These are phyloP conservation scores for Simplicillium aogashimaense DNA, from an alignment of 2,329 filamentous ascomycete genomes.

Conservation along the genomic window DNA sequence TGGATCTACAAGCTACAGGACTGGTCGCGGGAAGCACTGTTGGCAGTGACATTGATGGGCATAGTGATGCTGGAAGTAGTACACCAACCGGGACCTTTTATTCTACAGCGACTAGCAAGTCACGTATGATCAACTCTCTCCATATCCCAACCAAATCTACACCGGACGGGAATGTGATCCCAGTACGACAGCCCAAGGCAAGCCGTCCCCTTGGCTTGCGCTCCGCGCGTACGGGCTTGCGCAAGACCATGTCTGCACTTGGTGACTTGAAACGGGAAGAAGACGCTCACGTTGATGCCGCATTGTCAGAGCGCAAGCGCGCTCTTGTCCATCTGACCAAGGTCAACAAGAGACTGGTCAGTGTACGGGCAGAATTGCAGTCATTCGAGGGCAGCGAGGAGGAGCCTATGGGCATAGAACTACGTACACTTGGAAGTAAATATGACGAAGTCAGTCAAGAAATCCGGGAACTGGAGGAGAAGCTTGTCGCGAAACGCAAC, in stretches of 20 bases:
- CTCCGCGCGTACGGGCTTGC: slow-evolving; percentile 55
- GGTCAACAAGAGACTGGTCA: slow-evolving; percentile 38
- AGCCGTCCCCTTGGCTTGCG: slow-evolving; percentile 44
- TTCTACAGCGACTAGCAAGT: slow-evolving; percentile 26
- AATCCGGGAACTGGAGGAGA: slow-evolving; percentile 56
- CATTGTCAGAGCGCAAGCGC: slow-evolving; percentile 44
- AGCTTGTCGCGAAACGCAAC: slow-evolving; percentile 49
- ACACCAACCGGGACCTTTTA: slow-evolving; percentile 30
- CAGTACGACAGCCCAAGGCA: slow-evolving; percentile 45
- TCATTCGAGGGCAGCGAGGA: slow-evolving; percentile 44
- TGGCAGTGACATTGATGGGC: slow-evolving; percentile 15
- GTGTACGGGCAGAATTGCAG: slow-evolving; percentile 40
- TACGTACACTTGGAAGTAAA: slow-evolving; percentile 49
- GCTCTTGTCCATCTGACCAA: slow-evolving; percentile 48
- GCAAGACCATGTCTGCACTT: slow-evolving; percentile 52
- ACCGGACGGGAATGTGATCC: slow-evolving; percentile 41
- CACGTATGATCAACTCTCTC: slow-evolving; percentile 30
- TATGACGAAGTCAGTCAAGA: slow-evolving; percentile 44
- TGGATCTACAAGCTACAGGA: slow-evolving; percentile 38
- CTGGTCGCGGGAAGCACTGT: slow-evolving; percentile 25
- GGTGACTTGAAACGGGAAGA: slow-evolving; percentile 60
- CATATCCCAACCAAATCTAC: slow-evolving; percentile 27
- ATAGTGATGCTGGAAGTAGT: slow-evolving; percentile 29
- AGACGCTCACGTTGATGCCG: slow-evolving; percentile 46
- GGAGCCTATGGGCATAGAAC: slow-evolving; percentile 49